phyloP scores from a whole-genome alignment of 106 monocot species.

The Iris macrosiphon region DNA sequence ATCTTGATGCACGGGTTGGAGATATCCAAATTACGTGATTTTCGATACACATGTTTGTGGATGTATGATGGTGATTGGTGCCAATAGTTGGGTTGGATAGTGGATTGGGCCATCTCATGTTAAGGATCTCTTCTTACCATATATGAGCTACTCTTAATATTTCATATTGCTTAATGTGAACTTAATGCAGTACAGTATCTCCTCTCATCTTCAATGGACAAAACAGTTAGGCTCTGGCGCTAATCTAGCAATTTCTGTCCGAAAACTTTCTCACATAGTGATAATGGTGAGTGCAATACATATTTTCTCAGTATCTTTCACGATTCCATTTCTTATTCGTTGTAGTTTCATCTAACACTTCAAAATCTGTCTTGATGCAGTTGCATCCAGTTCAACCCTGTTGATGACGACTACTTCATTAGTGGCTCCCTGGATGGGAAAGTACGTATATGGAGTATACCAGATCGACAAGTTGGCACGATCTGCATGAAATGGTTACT shows the following conservation, averaged over 20 bases:
- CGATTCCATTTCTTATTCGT: no score
- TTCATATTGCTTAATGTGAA: no score
- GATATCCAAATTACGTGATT: no score
- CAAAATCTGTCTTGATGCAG: conserved; percentile 46
- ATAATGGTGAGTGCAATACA: conserved; percentile 37
- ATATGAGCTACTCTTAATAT: no score
- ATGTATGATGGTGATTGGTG: no score
- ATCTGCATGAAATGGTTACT: conserved; percentile 96
- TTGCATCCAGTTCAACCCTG: conserved; percentile 99
- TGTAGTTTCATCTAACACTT: conserved; percentile 4
- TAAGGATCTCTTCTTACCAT: no score
- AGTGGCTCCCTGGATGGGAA: conserved; percentile 95
- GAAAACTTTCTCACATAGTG: conserved; percentile 71
- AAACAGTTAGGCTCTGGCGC: conserved; percentile 76
- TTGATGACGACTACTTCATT: conserved; percentile 89
- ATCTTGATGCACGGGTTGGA: no score
- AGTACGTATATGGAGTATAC: conserved; percentile 91
- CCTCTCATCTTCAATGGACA: conserved; percentile 88
- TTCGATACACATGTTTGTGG: no score
- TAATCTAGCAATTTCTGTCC: conserved; percentile 64
- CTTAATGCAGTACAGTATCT: conserved; percentile 37
- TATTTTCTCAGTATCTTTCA: no score
- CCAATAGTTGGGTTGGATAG: no score
- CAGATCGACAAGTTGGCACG: conserved; percentile 80
- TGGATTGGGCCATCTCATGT: no score